These are phyloP conservation scores for Oxyria digyna DNA, from an alignment of 148 eudicot species.

Conservation along the genomic window DNA sequence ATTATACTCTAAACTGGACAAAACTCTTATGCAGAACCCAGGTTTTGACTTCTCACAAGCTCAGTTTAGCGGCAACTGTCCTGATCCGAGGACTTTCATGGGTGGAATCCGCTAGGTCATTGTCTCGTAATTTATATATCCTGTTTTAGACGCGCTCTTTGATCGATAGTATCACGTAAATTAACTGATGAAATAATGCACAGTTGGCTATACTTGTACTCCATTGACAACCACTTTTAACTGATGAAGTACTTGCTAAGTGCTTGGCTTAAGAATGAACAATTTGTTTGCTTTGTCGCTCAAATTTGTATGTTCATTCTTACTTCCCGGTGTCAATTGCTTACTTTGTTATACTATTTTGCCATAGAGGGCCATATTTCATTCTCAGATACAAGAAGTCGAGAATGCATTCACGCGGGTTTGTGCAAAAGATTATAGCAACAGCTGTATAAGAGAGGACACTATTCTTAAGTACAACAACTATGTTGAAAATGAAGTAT, in stretches of 20 bases:
- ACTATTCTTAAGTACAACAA: background rate
- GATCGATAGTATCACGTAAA: background rate
- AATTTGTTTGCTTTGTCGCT: background rate
- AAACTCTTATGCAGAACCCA: slow-evolving; percentile 53
- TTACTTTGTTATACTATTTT: too few relatives aligned
- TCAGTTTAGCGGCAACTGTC: slow-evolving; percentile 76
- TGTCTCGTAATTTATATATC: background rate
- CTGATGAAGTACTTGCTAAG: background rate
- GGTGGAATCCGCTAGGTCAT: slow-evolving; percentile 52
- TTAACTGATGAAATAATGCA: background rate
- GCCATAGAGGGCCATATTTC: too few relatives aligned
- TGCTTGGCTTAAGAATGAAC: background rate
- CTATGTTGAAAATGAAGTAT: background rate
- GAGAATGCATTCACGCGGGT: too few relatives aligned
- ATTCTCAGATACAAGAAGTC: too few relatives aligned
- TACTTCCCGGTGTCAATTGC: too few relatives aligned
- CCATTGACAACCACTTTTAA: background rate
- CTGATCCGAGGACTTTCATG: slow-evolving; percentile 94
- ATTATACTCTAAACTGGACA: background rate
- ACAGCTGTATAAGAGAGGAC: background rate
- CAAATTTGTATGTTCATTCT: background rate
- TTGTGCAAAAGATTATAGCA: background rate
- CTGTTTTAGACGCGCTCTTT: background rate
- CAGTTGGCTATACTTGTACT: background rate
- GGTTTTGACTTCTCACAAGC: slow-evolving; percentile 97